These are phyloP conservation scores for Trichoderma parareesei DNA, from an alignment of 495 filamentous ascomycete species.

Conservation along the genomic window DNA sequence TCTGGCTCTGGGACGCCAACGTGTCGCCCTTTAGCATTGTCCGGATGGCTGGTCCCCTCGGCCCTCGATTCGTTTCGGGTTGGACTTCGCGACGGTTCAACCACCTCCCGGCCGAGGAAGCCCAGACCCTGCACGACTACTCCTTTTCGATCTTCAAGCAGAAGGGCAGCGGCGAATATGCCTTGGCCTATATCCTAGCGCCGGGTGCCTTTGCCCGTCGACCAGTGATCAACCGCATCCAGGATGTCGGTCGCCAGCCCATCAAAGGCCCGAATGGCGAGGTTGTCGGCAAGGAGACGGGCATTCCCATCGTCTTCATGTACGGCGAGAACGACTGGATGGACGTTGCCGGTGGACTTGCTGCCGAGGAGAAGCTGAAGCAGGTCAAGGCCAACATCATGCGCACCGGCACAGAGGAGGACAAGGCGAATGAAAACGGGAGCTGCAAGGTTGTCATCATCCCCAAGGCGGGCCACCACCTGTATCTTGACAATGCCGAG, in stretches of 20 bases:
- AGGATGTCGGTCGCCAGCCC: conserved; percentile 69
- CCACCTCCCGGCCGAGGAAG: conserved; percentile 73
- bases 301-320: conserved; percentile 81
- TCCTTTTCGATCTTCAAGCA: conserved; percentile 91
- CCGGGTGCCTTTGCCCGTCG: conserved; percentile 87
- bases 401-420: conserved; percentile 52
- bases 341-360: conserved; percentile 81
- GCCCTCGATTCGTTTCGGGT: conserved; percentile 84
- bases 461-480: conserved; percentile 76
- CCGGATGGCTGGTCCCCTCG: conserved; percentile 83
- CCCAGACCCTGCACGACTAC: conserved; percentile 80
- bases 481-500: conserved; percentile 85
- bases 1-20: conserved; percentile 94
- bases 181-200: conserved; percentile 82
- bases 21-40: conserved; percentile 89
- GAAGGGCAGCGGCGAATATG: conserved; percentile 90
- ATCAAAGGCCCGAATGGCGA: conserved; percentile 25
- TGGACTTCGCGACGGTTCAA: conserved; percentile 92
- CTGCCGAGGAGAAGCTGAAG: conserved; percentile 70
- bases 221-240: conserved; percentile 78
- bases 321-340: conserved; percentile 99
- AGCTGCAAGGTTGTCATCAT: conserved; percentile 80
- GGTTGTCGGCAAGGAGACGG: conserved; percentile 47
- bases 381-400: conserved; percentile 54
- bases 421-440: conserved; percentile 64